Conservation (phyloP, 495 filamentous ascomycete species). For the Talaromyces trachyspermus region DNA sequence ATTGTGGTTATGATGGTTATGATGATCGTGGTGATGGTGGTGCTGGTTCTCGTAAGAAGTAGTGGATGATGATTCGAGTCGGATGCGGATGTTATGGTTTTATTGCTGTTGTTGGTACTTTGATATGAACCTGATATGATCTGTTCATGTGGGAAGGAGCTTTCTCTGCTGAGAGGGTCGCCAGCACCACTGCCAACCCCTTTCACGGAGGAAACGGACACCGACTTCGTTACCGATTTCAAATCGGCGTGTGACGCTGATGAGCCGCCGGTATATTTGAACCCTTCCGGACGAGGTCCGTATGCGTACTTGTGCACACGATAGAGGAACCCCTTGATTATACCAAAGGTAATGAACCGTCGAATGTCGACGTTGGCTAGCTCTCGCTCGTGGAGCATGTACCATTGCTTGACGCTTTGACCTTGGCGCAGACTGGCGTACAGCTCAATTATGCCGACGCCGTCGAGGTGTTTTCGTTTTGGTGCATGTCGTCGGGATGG, state of each 20-base stretch:
- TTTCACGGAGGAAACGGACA: conserved; percentile 1
- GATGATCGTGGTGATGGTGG: background rate
- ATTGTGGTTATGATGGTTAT: too few relatives aligned
- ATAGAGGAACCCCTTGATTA: conserved; percentile 94
- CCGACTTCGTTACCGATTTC: background rate
- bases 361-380: conserved; percentile 74
- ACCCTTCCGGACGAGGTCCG: conserved; percentile 35
- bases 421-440: conserved; percentile 74
- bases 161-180: background rate
- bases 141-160: background rate
- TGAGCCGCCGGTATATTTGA: conserved; percentile 2
- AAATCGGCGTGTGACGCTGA: background rate
- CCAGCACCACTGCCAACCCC: background rate
- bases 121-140: background rate
- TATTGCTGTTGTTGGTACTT: background rate
- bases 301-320: conserved; percentile 87
- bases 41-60: background rate
- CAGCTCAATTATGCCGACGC: conserved; percentile 45
- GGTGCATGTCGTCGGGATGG: background rate
- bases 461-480: conserved; percentile 24
- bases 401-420: conserved; percentile 74
- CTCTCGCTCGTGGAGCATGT: conserved; percentile 57
- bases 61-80: background rate
- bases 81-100: background rate
- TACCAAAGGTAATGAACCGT: conserved; percentile 87